These are phyloP conservation scores for Prunus davidiana DNA, from an alignment of 306 rosid species.

Conservation along the genomic window DNA sequence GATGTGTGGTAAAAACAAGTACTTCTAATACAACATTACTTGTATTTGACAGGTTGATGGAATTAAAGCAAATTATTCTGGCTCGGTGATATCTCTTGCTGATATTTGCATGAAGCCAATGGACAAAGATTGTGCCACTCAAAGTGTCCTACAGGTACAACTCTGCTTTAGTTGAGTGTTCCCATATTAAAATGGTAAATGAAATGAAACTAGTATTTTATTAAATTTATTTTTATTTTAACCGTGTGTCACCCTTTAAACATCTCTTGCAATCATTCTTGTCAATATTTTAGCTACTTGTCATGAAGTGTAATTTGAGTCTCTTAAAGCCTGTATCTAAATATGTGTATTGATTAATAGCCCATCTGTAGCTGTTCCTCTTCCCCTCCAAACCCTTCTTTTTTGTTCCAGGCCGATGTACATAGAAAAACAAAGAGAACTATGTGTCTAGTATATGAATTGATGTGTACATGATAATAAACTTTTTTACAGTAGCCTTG, in stretches of 20 bases:
- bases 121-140: conserved; percentile 90
- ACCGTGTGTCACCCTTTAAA: background rate
- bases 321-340: background rate
- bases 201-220: background rate
- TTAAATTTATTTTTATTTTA: background rate
- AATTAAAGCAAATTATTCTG: conserved; percentile 74
- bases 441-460: background rate
- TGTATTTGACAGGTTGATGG: conserved; percentile 65
- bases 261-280: background rate
- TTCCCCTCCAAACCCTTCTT: background rate
- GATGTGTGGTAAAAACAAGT: background rate
- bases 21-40: conserved; percentile 13
- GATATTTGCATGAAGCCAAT: conserved; percentile 98
- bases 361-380: background rate
- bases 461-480: background rate
- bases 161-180: conserved; percentile 13
- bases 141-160: conserved; percentile 85
- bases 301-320: background rate
- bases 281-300: background rate
- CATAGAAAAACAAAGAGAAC: background rate
- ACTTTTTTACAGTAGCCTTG: background rate
- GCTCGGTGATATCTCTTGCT: conserved; percentile 59
- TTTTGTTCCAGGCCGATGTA: background rate
- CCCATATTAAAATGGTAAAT: background rate
- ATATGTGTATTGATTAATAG: background rate